Evolutionary conservation across 2,329 filamentous ascomycete genomes (phyloP).

Genomic region (Aspergillus amoenus): DNA sequence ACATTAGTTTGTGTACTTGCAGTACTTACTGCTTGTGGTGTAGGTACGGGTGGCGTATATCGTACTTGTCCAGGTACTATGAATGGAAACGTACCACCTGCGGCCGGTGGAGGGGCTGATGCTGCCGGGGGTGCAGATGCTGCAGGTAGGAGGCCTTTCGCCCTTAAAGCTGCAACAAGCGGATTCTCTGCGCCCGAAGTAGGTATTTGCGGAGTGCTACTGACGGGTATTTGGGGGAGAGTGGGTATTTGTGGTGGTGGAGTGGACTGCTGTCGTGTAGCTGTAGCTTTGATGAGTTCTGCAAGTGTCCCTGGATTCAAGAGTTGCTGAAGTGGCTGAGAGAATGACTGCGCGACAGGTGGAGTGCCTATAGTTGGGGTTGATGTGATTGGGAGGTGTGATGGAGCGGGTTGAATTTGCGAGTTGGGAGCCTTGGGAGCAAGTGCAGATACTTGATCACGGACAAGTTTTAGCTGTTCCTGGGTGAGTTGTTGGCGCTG

Average conservation of each 20-base stretch:
- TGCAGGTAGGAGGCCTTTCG: conserved; percentile 64
- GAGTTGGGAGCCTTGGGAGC: conserved; percentile 43
- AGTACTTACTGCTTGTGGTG: conserved; percentile 33
- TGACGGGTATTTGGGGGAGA: conserved; percentile 56
- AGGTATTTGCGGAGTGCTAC: conserved; percentile 53
- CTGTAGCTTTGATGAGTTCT: conserved; percentile 46
- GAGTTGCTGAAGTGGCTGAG: conserved; percentile 37
- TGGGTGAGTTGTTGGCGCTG: conserved; percentile 74
- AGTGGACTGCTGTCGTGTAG: conserved; percentile 39
- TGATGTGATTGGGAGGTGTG: conserved; percentile 21
- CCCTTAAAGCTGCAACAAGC: conserved; percentile 66
- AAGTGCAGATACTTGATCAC: conserved; percentile 79
- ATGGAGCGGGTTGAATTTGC: conserved; percentile 15
- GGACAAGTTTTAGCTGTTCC: conserved; percentile 80
- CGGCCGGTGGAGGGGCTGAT: conserved; percentile 36
- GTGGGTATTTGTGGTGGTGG: conserved; percentile 48
- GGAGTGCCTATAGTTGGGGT: conserved; percentile 47
- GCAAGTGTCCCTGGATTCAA: conserved; percentile 46
- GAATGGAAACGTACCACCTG: conserved; percentile 40
- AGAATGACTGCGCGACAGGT: conserved; percentile 31
- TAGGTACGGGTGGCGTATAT: conserved; percentile 36
- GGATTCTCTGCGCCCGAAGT: conserved; percentile 54
- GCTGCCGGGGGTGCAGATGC: conserved; percentile 44
- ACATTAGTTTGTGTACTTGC: conserved; percentile 23
- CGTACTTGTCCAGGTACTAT: conserved; percentile 39